Conservation (phyloP, 78 protist species). For the Abeoforma whisleri region DNA sequence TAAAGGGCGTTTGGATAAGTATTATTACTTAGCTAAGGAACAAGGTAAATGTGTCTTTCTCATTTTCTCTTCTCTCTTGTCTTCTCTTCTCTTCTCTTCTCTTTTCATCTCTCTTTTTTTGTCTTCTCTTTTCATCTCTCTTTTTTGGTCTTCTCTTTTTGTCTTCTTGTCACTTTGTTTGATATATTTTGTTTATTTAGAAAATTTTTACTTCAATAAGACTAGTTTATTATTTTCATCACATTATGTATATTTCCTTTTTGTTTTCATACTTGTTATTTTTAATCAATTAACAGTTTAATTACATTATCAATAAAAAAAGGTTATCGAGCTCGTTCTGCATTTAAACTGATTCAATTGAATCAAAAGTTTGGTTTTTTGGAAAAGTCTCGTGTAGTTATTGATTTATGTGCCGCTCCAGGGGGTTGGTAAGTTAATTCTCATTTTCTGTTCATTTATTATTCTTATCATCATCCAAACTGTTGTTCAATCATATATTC, state of each 20-base stretch:
- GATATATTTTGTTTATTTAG: background rate
- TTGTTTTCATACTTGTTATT: background rate
- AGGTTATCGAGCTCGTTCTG: constrained; percentile 95
- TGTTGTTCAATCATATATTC: too few relatives aligned
- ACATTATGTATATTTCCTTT: background rate
- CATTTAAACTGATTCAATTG: constrained; percentile 97
- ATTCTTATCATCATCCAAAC: too few relatives aligned
- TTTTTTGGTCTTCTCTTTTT: too few relatives aligned
- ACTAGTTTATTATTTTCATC: background rate
- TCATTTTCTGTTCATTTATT: too few relatives aligned
- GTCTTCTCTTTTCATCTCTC: too few relatives aligned
- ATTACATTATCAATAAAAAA: too few relatives aligned
- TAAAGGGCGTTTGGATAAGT: constrained; percentile 52
- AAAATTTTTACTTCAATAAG: background rate
- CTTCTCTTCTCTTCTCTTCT: too few relatives aligned
- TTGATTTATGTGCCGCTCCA: constrained; percentile 99
- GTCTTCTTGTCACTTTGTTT: too few relatives aligned
- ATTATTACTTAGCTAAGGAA: constrained; percentile 94
- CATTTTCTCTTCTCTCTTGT: too few relatives aligned
- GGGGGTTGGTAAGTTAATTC: constrained; percentile 81
- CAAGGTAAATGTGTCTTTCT: too few relatives aligned
- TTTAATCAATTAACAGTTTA: constrained; percentile 17
- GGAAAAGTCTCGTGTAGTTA: constrained; percentile 48
- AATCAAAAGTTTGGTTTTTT: constrained; percentile 88
- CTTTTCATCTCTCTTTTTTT: too few relatives aligned